Evolutionary conservation across 2,329 filamentous ascomycete species (phyloP).

Genomic region (Coniochaeta hoffmannii): DNA sequence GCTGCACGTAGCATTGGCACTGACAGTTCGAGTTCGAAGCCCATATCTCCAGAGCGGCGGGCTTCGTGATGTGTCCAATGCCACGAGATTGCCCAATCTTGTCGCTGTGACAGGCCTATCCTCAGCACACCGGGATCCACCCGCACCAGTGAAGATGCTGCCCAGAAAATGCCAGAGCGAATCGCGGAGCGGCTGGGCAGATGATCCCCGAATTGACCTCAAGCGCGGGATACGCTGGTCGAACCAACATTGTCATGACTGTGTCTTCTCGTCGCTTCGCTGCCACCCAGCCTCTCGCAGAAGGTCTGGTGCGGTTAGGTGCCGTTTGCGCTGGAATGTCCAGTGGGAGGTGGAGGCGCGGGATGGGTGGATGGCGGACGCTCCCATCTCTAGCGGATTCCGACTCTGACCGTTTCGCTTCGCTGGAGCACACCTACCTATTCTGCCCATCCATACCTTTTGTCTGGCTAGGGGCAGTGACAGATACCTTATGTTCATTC

Average conservation of each 20-base stretch:
- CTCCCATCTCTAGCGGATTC: not conserved
- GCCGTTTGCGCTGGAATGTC: not conserved
- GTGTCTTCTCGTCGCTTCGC: too few species aligned
- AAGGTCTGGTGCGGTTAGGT: not conserved
- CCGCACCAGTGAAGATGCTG: not conserved
- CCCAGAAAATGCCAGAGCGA: constrained; percentile 10
- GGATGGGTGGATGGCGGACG: not conserved
- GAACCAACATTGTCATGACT: too few species aligned
- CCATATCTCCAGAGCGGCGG: constrained; percentile 4
- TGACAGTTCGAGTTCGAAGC: not conserved
- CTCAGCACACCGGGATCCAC: constrained; percentile 10
- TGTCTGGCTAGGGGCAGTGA: not conserved
- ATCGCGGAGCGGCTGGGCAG: constrained; percentile 16
- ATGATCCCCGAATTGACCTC: not conserved
- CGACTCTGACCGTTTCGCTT: not conserved
- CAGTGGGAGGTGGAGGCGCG: not conserved
- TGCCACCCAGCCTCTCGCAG: too few species aligned
- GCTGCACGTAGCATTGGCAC: not conserved
- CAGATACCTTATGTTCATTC: too few species aligned
- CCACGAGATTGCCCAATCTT: constrained; percentile 20
- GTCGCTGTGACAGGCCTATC: constrained; percentile 20
- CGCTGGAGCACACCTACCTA: not conserved
- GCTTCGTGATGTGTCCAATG: constrained; percentile 18
- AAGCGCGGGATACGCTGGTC: too few species aligned
- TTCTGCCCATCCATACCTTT: too few species aligned